These are phyloP conservation scores for Saksenaea oblongispora DNA, from an alignment of 371 early-diverging fungal species.

Conservation along the genomic window DNA sequence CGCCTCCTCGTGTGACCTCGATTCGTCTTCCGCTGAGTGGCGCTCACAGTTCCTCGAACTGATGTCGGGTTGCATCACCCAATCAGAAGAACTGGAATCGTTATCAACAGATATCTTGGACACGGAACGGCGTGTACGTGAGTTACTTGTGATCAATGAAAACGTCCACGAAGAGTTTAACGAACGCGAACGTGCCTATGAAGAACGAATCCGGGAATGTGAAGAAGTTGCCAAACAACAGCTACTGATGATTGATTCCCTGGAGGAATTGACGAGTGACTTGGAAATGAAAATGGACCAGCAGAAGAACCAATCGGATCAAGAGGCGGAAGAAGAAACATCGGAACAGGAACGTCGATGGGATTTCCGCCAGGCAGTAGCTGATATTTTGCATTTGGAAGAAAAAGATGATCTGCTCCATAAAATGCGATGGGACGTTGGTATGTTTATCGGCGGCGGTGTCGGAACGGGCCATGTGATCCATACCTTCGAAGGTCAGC, in stretches of 20 bases:
- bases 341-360: conserved; percentile 19
- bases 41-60: conserved; percentile 26
- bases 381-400: conserved; percentile 34
- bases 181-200: conserved; percentile 23
- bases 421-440: conserved; percentile 47
- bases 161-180: conserved; percentile 21
- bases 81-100: conserved; percentile 29
- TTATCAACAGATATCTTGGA: conserved; percentile 27
- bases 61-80: conserved; percentile 25
- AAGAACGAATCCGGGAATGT: conserved; percentile 27
- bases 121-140: conserved; percentile 27
- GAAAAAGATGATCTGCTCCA: conserved; percentile 38
- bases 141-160: conserved; percentile 16
- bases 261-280: conserved; percentile 22
- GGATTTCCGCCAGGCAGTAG: conserved; percentile 31
- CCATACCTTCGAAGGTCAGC: conserved; percentile 31
- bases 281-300: conserved; percentile 26
- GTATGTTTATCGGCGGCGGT: conserved; percentile 48
- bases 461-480: conserved; percentile 49
- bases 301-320: not conserved
- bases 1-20: conserved; percentile 19
- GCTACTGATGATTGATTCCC: conserved; percentile 23
- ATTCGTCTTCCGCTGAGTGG: conserved; percentile 22
- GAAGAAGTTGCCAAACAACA: conserved; percentile 24
- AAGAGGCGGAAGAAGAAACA: not conserved